Evolutionary conservation across 2,329 filamentous ascomycete species (phyloP), one percentile per base, ranked within the genome.

Genomic region (Huntiella abstrusa): DNA sequence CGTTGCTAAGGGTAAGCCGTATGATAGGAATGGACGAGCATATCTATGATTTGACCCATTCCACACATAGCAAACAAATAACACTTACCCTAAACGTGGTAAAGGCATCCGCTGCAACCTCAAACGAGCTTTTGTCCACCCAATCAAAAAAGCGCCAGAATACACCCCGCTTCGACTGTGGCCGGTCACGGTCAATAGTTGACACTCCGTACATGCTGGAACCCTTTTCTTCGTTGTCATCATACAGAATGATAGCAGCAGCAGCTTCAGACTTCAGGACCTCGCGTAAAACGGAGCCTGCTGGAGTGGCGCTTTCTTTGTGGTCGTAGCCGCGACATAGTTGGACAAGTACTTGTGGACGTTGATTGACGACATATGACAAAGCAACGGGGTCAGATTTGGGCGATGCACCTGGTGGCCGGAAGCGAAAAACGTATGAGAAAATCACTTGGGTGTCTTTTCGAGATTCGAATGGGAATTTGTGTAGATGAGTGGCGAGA

Each of bases 91-190:
- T 75, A 63, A 98, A 98, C 4, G 88, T 96, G 49, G 87, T 94
- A 61, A 98, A 98, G 1, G 91, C 88, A 67, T 98, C 91, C 32
- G 91, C 88, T 55, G 86, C 87, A 53, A 96, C 84, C 66, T 98
- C 91, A 57, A 98, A 98, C 28, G 83, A 87, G 54, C 86, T 85
- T 63, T 85, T 85, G 64, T 96, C 87, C 56, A 98, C 93, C 85
- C 88, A 98, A 51, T 82, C 77, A 58, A 98, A 96, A 64, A 96
- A 96, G 41, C 75, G 80, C 91, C 91, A 98, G 60, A 98, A 95
- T 2, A 95, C 77, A 3, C 88, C 88, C 39, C 77, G 72, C 10
- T 87, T 87, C 41, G 73, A 80, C 55, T 91, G 82, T 33, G 73
- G 76, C 36, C 76, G 64, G 50, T 84, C 80, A 41, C 80, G 75